Conservation (phyloP, 148 eudicot species). For the Oxyria digyna region DNA sequence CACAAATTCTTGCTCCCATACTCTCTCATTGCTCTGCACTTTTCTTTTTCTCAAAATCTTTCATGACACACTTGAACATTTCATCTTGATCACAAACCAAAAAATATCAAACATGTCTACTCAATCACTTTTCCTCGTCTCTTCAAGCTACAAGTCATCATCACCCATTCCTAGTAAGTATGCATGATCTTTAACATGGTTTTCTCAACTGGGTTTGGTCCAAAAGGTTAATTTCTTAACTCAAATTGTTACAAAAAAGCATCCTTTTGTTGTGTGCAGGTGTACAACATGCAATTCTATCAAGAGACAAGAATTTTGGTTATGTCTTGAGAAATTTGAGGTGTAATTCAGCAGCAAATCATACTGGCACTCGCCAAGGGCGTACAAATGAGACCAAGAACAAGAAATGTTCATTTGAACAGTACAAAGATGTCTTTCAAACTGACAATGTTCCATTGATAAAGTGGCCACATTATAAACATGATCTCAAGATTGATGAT, state of each 20-base stretch:
- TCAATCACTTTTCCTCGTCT: not conserved
- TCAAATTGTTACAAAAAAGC: not conserved
- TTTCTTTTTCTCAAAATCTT: not conserved
- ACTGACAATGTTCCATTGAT: not conserved
- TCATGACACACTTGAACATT: too few relatives aligned
- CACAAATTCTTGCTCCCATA: not conserved
- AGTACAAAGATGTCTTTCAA: not conserved
- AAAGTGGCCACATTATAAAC: not conserved
- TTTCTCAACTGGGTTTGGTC: not conserved
- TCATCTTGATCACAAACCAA: not conserved
- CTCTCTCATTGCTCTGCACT: not conserved
- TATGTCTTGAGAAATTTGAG: not conserved
- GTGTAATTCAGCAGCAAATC: conserved; percentile 1
- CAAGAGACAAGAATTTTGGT: not conserved
- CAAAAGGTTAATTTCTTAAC: not conserved
- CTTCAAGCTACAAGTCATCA: not conserved
- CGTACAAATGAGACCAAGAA: not conserved
- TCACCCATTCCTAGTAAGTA: not conserved
- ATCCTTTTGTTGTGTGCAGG: not conserved
- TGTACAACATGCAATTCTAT: not conserved
- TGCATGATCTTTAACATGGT: not conserved
- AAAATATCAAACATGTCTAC: not conserved
- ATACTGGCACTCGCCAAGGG: not conserved
- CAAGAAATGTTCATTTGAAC: not conserved
- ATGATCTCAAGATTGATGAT: not conserved